phyloP scores from a whole-genome alignment of 2,329 filamentous ascomycete genomes.

The Penicillium concentricum region DNA sequence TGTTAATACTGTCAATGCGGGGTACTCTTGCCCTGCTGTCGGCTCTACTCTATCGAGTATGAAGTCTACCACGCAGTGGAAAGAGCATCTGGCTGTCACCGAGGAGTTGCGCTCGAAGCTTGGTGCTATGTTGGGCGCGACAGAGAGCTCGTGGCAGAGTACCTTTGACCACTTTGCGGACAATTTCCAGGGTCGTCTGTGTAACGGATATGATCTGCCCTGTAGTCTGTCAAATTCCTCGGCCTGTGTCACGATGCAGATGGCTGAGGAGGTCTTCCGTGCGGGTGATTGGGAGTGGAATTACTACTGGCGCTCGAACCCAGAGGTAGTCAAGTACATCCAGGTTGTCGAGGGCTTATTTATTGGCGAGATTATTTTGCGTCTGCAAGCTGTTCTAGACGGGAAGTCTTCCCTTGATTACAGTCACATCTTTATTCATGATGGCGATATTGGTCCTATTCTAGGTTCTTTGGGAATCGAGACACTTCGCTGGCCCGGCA shows the following conservation, averaged over 20 bases:
- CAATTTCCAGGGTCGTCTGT: slow-evolving; percentile 43
- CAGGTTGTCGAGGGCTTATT: slow-evolving; percentile 40
- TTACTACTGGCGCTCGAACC: slow-evolving; percentile 40
- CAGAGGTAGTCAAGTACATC: slow-evolving; percentile 37
- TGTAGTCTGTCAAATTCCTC: slow-evolving; percentile 30
- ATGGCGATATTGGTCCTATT: slow-evolving; percentile 40
- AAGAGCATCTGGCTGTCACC: slow-evolving; percentile 37
- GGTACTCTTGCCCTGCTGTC: slow-evolving; percentile 34
- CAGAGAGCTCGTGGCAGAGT: slow-evolving; percentile 29
- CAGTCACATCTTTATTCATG: slow-evolving; percentile 39
- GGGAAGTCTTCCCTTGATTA: slow-evolving; percentile 28
- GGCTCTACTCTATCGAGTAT: slow-evolving; percentile 24
- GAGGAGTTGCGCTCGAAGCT: slow-evolving; percentile 28
- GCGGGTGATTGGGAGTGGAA: slow-evolving; percentile 46
- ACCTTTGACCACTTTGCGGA: slow-evolving; percentile 44
- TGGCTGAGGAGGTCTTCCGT: slow-evolving; percentile 40
- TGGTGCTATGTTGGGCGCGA: slow-evolving; percentile 34
- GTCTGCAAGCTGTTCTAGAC: slow-evolving; percentile 29
- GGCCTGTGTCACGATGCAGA: slow-evolving; percentile 32
- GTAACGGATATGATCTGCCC: slow-evolving; percentile 40
- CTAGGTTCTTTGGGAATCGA: slow-evolving; percentile 38
- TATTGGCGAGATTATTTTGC: slow-evolving; percentile 37
- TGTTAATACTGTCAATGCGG: slow-evolving; percentile 39
- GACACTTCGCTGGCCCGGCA: slow-evolving; percentile 40
- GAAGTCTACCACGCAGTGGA: slow-evolving; percentile 34